Evolutionary conservation across 2,329 filamentous ascomycete genomes (phyloP).

Genomic region (Byssoonygena ceratinophila): DNA sequence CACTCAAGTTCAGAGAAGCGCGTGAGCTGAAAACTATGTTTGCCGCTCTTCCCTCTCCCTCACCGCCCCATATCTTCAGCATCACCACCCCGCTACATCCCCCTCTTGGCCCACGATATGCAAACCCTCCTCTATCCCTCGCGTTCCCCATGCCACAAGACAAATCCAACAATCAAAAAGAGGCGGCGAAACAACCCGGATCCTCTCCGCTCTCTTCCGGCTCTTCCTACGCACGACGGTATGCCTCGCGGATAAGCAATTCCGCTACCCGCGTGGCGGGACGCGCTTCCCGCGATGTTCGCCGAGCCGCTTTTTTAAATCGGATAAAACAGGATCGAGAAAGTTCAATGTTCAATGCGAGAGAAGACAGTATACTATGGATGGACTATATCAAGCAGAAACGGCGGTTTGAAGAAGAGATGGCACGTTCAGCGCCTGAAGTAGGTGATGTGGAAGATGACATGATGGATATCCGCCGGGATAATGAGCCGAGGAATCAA

Average conservation of each 20-base stretch:
- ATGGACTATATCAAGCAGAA: constrained; percentile 34
- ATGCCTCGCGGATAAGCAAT: constrained; percentile 26
- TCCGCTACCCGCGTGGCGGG: constrained; percentile 23
- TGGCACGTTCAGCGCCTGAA: constrained; percentile 27
- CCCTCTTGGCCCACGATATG: not conserved
- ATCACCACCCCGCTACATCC: not conserved
- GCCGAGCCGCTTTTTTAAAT: constrained; percentile 34
- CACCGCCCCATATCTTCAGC: not conserved
- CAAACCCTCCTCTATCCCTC: not conserved
- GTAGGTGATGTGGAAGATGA: constrained; percentile 16
- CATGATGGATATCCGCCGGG: not conserved
- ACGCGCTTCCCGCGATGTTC: constrained; percentile 24
- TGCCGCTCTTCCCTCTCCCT: constrained; percentile 2
- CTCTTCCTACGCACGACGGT: constrained; percentile 31
- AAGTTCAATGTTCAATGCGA: constrained; percentile 29
- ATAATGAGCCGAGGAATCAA: constrained; percentile 13
- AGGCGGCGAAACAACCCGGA: not conserved
- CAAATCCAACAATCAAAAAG: not conserved
- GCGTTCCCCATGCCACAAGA: not conserved
- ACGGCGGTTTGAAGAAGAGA: constrained; percentile 31
- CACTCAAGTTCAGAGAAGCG: not conserved
- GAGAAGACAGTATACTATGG: constrained; percentile 35
- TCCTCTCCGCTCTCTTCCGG: constrained; percentile 3
- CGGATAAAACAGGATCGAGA: constrained; percentile 34
- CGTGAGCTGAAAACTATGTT: not conserved